phyloP scores from a whole-genome alignment of 257 asterid species.

The Scutellaria minor region DNA sequence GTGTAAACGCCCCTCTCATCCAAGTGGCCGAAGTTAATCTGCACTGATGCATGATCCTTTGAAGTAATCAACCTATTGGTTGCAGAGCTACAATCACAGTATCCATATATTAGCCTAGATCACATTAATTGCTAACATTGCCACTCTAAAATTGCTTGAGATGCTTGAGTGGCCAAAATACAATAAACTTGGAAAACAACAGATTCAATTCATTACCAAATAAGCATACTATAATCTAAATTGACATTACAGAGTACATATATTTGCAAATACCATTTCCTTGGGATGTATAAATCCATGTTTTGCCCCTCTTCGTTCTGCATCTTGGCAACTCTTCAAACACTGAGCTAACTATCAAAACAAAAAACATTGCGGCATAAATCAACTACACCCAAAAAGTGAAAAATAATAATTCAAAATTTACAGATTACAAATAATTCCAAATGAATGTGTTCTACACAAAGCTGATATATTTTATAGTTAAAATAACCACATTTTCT shows the following conservation, averaged over 20 bases:
- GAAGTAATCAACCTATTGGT: constrained; percentile 89
- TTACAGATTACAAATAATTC: neutral
- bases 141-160: neutral
- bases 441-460: neutral
- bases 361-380: neutral
- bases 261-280: constrained; percentile 56
- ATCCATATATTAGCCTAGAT: neutral
- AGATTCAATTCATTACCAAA: neutral
- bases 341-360: constrained; percentile 10
- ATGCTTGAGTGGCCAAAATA: neutral
- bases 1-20: constrained; percentile 75
- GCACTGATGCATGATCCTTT: constrained; percentile 91
- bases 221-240: neutral
- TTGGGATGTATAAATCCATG: constrained; percentile 79
- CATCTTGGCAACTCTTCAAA: constrained; percentile 51
- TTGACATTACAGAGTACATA: neutral
- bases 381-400: neutral
- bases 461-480: no score
- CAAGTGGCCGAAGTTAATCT: constrained; percentile 76
- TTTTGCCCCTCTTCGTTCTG: constrained; percentile 80
- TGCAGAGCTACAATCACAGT: constrained; percentile 62
- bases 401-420: no score
- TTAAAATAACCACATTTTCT: no score
- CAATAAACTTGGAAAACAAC: neutral
- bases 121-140: neutral